These are phyloP conservation scores for Eucommia ulmoides DNA, from an alignment of 257 asterid species.

Conservation along the genomic window DNA sequence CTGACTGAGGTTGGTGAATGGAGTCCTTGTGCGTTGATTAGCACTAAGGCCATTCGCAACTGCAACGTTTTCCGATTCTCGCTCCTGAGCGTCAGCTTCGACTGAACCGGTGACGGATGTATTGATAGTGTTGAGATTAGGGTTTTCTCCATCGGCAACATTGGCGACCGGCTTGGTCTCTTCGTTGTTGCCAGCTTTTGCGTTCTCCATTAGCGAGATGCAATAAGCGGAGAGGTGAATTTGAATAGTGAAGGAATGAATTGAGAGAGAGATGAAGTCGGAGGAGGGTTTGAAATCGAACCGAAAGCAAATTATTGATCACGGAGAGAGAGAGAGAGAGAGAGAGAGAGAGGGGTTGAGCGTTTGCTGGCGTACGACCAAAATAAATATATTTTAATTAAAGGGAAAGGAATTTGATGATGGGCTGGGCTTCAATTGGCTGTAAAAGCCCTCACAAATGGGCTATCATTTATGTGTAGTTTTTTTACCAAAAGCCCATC, in stretches of 20 bases:
- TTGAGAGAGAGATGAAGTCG: not conserved
- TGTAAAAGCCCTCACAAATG: too few species aligned
- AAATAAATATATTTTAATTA: too few species aligned
- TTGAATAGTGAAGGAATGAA: too few species aligned
- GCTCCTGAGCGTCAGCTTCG: not conserved
- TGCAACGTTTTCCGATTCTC: not conserved
- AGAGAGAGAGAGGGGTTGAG: not conserved
- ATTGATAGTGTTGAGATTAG: not conserved
- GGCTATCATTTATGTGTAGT: too few species aligned
- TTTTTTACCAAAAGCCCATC: too few species aligned
- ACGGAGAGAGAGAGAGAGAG: not conserved
- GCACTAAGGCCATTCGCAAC: not conserved
- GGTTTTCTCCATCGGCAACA: not conserved
- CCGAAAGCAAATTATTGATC: too few species aligned
- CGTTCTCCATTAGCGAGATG: not conserved
- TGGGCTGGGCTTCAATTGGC: too few species aligned
- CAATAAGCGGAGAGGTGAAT: too few species aligned
- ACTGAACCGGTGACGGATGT: not conserved
- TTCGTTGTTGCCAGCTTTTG: not conserved
- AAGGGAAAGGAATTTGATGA: too few species aligned
- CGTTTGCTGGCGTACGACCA: too few species aligned
- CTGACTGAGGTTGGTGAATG: slow-evolving; percentile 84
- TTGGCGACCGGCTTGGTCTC: not conserved
- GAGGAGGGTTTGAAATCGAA: not conserved
- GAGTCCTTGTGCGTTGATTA: slow-evolving; percentile 45